Evolutionary conservation across 2,329 filamentous ascomycete genomes (phyloP).

Genomic region (Scorias spongiosa): DNA sequence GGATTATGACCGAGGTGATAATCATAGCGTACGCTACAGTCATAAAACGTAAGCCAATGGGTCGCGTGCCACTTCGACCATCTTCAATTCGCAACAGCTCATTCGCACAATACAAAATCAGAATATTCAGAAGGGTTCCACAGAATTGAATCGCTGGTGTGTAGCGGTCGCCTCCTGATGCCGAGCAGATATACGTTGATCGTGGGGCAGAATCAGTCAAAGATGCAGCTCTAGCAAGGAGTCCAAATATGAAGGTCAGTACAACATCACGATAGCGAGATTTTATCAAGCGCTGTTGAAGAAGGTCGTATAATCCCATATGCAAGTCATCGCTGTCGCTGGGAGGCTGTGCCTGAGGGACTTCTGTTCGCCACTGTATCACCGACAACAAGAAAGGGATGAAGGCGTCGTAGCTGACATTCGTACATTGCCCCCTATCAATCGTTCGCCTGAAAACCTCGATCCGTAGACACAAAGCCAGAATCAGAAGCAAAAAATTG

Average conservation of each 20-base stretch:
- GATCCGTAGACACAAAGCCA: slow-evolving; percentile 17
- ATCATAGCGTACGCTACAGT: background rate
- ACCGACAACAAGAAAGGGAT: slow-evolving; percentile 16
- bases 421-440: slow-evolving; percentile 28
- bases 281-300: slow-evolving; percentile 18
- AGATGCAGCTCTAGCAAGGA: background rate
- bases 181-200: slow-evolving; percentile 37
- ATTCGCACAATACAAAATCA: background rate
- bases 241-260: background rate
- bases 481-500: slow-evolving; percentile 14
- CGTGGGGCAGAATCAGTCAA: slow-evolving; percentile 8
- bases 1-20: background rate
- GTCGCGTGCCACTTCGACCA: background rate
- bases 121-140: background rate
- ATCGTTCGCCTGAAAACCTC: slow-evolving; percentile 28
- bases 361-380: slow-evolving; percentile 13
- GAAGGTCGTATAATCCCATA: slow-evolving; percentile 17
- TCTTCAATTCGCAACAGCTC: background rate
- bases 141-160: background rate
- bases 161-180: slow-evolving; percentile 8
- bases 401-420: slow-evolving; percentile 12
- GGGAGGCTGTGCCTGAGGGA: slow-evolving; percentile 5
- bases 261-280: slow-evolving; percentile 24
- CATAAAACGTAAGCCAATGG: background rate
- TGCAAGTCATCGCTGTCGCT: slow-evolving; percentile 8